Evolutionary conservation across 2,329 filamentous ascomycete species (phyloP).

Genomic region (Trichoderma semiorbis): DNA sequence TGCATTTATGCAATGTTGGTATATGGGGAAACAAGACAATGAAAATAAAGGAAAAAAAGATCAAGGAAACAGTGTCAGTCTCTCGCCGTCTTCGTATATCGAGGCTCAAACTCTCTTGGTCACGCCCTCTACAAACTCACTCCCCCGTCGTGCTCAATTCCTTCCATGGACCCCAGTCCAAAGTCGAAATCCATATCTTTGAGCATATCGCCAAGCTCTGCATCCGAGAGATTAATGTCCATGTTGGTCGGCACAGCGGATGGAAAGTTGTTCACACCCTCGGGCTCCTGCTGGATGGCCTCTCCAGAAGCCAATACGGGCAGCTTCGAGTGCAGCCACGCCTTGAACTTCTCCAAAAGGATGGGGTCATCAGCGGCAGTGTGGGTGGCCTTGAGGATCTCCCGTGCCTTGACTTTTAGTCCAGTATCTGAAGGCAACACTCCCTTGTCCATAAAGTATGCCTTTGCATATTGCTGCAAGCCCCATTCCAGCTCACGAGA

Average conservation of each 20-base stretch:
- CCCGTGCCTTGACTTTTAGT: constrained; percentile 45
- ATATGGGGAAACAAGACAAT: neutral
- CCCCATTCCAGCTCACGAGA: constrained; percentile 56
- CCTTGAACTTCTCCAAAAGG: constrained; percentile 53
- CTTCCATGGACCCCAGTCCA: constrained; percentile 28
- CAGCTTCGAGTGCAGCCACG: constrained; percentile 36
- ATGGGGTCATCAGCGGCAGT: constrained; percentile 55
- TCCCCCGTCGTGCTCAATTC: constrained; percentile 30
- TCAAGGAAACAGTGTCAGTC: neutral
- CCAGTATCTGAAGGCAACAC: constrained; percentile 47
- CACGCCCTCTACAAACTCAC: constrained; percentile 24
- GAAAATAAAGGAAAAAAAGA: neutral
- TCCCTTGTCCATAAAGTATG: constrained; percentile 36
- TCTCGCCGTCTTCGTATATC: constrained; percentile 20
- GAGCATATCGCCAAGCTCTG: constrained; percentile 40
- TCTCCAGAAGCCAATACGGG: constrained; percentile 20
- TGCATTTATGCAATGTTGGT: neutral
- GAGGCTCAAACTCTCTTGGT: constrained; percentile 24
- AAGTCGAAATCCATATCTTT: constrained; percentile 44
- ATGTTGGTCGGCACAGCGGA: constrained; percentile 29
- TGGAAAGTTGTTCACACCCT: neutral
- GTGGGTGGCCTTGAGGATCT: constrained; percentile 43
- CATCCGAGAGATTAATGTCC: constrained; percentile 37
- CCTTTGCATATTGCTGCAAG: constrained; percentile 46
- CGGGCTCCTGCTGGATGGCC: neutral